Base-by-base conservation (phyloP, 1,284 basidiomycete genomes). In the Ustilago lituana region DNA sequence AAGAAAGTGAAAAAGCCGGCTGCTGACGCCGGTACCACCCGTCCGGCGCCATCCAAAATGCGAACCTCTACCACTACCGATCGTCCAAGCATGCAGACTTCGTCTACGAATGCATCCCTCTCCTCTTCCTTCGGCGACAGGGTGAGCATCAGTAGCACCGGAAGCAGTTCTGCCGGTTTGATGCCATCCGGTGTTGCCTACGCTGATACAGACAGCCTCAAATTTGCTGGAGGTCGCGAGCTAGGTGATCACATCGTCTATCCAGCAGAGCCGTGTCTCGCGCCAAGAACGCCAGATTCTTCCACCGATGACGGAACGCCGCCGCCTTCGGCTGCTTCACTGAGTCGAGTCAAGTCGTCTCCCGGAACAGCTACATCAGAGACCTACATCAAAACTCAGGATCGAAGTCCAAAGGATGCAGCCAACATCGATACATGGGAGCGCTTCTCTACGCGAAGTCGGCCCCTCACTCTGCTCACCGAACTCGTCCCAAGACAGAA, bases 381-480 rank as follows among this genome's bases (percentile, higher is more conserved):
- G 12, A 27, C 49, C 7, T 49, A 66, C 57, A 61, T 66, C 57
- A 52, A 57, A 31, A 61, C 64, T 1, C 53, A 60, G 17, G 52
- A 66, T 15, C 47, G 64, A 5, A 45, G 22, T 41, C 62, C 62
- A 1, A 58, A 31, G 12, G 58, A 56, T 19, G 39, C 49, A 3
- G 57, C 53, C 39, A 47, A 66, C 44, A 57, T 68, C 26, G 65
- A 68, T 29, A 53, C 45, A 22, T 68, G 59, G 65, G 65, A 68
- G 26, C 53, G 58, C 40, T 68, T 58, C 24, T 62, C 65, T 9
- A 62, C 58, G 1, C 49, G 65, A 10, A 68, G 65, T 39, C 49
- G 65, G 5, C 65, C 65, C 12, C 51, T 62, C 45, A 68, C 65
- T 5, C 36, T 68, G 5, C 55, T 68, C 36, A 62, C 65, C 45